Base-by-base conservation (phyloP, 2,329 filamentous ascomycete genomes). In the Aspergillus neoniger region DNA sequence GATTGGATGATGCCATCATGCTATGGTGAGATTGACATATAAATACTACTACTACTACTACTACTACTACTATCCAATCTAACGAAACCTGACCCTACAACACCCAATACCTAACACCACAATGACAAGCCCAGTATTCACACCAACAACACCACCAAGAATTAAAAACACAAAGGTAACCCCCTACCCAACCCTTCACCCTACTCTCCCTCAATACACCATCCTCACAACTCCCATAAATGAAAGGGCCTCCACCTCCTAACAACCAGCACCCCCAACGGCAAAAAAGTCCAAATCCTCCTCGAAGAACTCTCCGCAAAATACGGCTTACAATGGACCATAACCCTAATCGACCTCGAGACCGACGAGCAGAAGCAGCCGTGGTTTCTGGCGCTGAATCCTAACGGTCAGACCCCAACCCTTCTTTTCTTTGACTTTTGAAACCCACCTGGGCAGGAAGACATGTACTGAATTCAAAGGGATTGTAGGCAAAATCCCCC, bases 211-310 rank as follows among this genome's bases (percentile, higher is more conserved):
- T 25, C 23, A 25, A 25, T 25, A 7, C 23, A 25, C 21, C 23
- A 23, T 23, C 23, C 23, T 23, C 23, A 23, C 23, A 23, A 23
- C 23, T 23, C 23, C 23, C 6, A 23, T 25, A 25, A 25, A 25
- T n/a, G n/a, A n/a, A n/a, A 19, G 55, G 44, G 32, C 21, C 44
- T 57, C 5, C 55, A 57, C 10, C 55, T 57, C 5, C 49, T 57
- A 23, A 41, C 44, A 19, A 15, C 55, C 30, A 23, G 30, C 12
- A 57, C 44, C n/a, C 55, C 44, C 21, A 50, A 57, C 19, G 44
- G 55, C 23, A 32, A 32, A 41, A 57, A 57, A 57, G 55, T 25
- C 15, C 32, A 57, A 15, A 50, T 57, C n/a, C 19, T 39, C n/a
- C 44, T 50, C 7, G 55, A 57, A 50, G 55, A 57, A 17, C 55